Evolutionary conservation across 2,329 filamentous ascomycete species (phyloP), one percentile per base, ranked within the genome.

Genomic region (Cladophialophora chaetospira): DNA sequence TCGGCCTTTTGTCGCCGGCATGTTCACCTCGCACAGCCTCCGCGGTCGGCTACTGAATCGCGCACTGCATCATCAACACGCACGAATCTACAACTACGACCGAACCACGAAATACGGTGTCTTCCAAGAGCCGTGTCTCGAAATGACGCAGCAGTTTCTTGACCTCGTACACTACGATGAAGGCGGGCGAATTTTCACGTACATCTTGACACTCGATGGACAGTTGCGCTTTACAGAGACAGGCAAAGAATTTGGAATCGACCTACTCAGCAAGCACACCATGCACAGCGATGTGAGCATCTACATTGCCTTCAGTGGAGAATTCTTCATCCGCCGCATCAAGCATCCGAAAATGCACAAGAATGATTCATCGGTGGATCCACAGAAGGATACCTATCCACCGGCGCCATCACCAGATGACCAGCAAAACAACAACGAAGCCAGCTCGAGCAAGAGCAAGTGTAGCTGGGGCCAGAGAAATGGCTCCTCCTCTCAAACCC

Each of bases 261-360:
- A 97, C 73, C 79, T 97, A 71, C 75, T 97, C 67, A 91, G 87
- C 72, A 97, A 97, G 71, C 93, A 97, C 72, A 96, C 91, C 36
- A 96, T 97, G 91, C 93, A 97, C 75, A 93, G 89, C 63, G 87
- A 97, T 71, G 92, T 96, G 1, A 88, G 86, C 31, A 88, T 89
- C 2, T 96, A 96, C 71, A 90, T 97, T 62, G 93, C 92, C 19
- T 97, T 87, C 70, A 91, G 89, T 0, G 93, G 93, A 38, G 93
- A 97, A 69, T 97, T 97, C 72, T 94, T 97, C 71, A 82, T 97
- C 61, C 84, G 91, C 11, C 82, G 88, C 2, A 78, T 89, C 23
- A 81, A 78, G 61, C 78, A 83, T 64, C 72, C 71, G 4, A 69
- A 73, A 50, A 72, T 70, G 19, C 66, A 66, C 5, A 67, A 52